Conservation (phyloP, 2,329 filamentous ascomycete species). For the Teratosphaeria gauchensis region DNA sequence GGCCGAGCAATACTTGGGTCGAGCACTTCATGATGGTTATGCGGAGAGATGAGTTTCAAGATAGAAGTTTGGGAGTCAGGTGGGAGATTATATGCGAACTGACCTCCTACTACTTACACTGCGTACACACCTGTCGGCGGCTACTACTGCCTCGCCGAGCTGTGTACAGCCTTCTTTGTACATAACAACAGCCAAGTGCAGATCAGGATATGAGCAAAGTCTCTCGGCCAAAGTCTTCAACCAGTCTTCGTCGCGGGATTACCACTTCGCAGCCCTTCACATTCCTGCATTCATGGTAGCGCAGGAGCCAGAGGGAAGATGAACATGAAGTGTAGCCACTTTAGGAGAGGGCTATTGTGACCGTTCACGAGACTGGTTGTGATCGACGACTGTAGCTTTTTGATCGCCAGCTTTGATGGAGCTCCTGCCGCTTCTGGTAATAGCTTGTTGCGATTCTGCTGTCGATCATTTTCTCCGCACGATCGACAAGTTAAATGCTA, state of each 20-base stretch:
- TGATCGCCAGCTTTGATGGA: not conserved
- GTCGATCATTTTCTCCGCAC: not conserved
- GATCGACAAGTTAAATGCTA: not conserved
- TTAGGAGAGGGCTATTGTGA: not conserved
- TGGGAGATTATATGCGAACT: not conserved
- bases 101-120: not conserved
- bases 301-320: not conserved
- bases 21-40: not conserved
- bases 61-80: not conserved
- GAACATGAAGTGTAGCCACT: not conserved
- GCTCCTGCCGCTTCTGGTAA: not conserved
- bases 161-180: not conserved
- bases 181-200: not conserved
- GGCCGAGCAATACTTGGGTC: not conserved
- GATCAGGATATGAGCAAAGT: not conserved
- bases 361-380: not conserved
- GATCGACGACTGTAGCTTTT: not conserved
- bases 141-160: not conserved
- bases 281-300: not conserved
- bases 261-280: not conserved
- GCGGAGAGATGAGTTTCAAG: not conserved
- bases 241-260: not conserved
- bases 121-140: too few relatives aligned
- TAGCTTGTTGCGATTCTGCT: not conserved
- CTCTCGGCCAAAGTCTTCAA: not conserved